Evolutionary conservation across 176 grass and related monocot genomes (phyloP), one percentile per base, ranked within the genome.

Genomic region (Oryza punctata): DNA sequence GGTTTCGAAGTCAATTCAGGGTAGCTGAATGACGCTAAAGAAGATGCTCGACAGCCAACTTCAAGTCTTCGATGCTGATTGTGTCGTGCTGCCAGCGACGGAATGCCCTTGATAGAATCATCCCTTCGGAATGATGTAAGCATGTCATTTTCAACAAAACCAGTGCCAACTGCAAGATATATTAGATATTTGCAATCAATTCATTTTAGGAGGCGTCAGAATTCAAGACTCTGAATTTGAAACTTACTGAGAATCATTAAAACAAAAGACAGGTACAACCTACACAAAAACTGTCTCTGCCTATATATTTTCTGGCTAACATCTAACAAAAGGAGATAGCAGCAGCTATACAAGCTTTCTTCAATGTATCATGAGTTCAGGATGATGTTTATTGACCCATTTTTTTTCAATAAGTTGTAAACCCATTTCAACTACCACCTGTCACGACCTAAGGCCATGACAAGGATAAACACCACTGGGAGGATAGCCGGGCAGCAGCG

Each of bases 1-100:
- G 96, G 96, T 78, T 96, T 99, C n/a, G 73, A 82, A 10, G 96
- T 96, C 77, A 99, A 77, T 67, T 95, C 88, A 54, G 93, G 96
- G 69, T 96, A 93, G 47, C 63, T 90, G 61, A 93, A 96, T 45
- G 78, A 83, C 64, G 74, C 70, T 50, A 92, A 81, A 26, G 87
- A 83, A 78, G 87, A 90, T 87, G 89, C 91, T 77, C 18, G 72
- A 76, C 81, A 88, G 2, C 76, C 59, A 29, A 94, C 80, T 63
- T 60, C 30, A 26, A 66, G 69, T 83, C 76, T 92, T 47, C 19
- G 37, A 25, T 12, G 21, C 25, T 68, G 67, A 70, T 81, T 92
- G 26, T 65, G 63, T 9, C 8, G 33, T 59, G 10, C 64, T 33
- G 57, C 18, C 15, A 63, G 70, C 76, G 81, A 76, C 50, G 81